A percentile compares a stretch with the other conserved stretches of the same genome.
Conservation (phyloP, 2,329 filamentous ascomycete genomes). For the Graphiopsis chlorocephala region DNA sequence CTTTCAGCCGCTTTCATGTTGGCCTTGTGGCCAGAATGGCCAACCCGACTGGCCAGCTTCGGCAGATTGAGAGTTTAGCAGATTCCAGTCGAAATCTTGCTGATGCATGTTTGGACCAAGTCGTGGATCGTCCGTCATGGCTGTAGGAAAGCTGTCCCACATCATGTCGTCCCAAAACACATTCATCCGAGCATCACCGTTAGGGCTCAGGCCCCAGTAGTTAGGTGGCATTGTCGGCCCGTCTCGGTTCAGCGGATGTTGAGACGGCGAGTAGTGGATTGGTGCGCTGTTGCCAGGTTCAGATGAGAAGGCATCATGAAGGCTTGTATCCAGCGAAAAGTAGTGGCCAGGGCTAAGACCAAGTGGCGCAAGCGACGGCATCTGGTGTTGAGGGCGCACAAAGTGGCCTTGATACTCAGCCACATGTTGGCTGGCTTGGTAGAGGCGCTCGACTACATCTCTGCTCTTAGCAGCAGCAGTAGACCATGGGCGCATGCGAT, state of each 20-base stretch:
- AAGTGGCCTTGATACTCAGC: conserved; percentile 27
- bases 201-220: conserved; percentile 21
- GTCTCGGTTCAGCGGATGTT: conserved; percentile 18
- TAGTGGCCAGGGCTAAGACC: conserved; percentile 15
- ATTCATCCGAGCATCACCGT: conserved; percentile 22
- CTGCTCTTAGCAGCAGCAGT: conserved; percentile 45
- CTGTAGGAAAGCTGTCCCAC: conserved; percentile 23
- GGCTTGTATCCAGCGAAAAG: conserved; percentile 9
- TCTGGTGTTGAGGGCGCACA: conserved; percentile 21
- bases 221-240: conserved; percentile 17
- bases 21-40: conserved; percentile 8
- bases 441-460: conserved; percentile 42
- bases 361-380: conserved; percentile 14
- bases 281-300: conserved; percentile 4
- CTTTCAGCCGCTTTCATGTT: conserved; percentile 6
- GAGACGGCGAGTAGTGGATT: not conserved
- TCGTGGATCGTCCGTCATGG: conserved; percentile 8
- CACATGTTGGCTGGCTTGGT: conserved; percentile 37
- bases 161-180: conserved; percentile 26
- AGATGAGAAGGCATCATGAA: conserved; percentile 6
- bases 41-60: conserved; percentile 10
- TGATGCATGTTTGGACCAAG: not conserved
- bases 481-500: conserved; percentile 43
- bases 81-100: conserved; percentile 15
- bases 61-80: not conserved